Conservation (phyloP, 1,284 basidiomycete genomes). For the Sporisorium reilianum region DNA sequence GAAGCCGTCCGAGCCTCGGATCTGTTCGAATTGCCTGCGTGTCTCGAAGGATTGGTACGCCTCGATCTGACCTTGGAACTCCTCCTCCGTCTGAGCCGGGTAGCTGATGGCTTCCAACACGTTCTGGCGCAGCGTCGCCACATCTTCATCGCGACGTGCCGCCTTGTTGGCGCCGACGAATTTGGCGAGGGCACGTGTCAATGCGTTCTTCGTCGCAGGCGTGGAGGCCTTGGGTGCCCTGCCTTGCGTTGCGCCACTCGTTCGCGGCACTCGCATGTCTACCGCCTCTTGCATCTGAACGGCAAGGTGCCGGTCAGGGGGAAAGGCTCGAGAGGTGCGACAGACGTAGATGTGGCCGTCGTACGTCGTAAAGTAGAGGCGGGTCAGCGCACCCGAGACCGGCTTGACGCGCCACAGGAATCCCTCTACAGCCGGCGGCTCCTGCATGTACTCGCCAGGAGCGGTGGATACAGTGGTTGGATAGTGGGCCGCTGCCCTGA, state of each 20-base stretch:
- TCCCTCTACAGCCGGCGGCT: slow-evolving; percentile 83
- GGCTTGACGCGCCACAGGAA: slow-evolving; percentile 78
- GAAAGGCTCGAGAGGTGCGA: slow-evolving; percentile 74
- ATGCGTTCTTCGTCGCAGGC: slow-evolving; percentile 15
- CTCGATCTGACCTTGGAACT: slow-evolving; percentile 50
- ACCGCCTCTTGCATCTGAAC: slow-evolving; percentile 67
- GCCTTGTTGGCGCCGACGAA: slow-evolving; percentile 45
- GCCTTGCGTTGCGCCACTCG: slow-evolving; percentile 27
- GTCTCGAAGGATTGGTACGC: slow-evolving; percentile 59
- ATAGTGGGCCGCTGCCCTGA: slow-evolving; percentile 78
- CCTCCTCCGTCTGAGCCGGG: slow-evolving; percentile 48
- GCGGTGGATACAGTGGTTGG: slow-evolving; percentile 74
- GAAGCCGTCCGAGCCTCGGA: slow-evolving; percentile 77
- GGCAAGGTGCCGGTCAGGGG: slow-evolving; percentile 76
- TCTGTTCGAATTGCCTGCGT: slow-evolving; percentile 77
- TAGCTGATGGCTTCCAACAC: slow-evolving; percentile 56
- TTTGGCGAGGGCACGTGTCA: slow-evolving; percentile 41
- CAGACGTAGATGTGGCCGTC: slow-evolving; percentile 80
- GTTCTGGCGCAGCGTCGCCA: slow-evolving; percentile 67
- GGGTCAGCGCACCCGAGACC: slow-evolving; percentile 75
- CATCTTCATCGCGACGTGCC: slow-evolving; percentile 61
- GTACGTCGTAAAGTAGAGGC: slow-evolving; percentile 80
- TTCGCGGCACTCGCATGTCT: slow-evolving; percentile 39
- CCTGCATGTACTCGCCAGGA: slow-evolving; percentile 75
- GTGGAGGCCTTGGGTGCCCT: slow-evolving; percentile 10